Conservation (phyloP, 371 early-diverging fungal species). For the Mucor saturninus region DNA sequence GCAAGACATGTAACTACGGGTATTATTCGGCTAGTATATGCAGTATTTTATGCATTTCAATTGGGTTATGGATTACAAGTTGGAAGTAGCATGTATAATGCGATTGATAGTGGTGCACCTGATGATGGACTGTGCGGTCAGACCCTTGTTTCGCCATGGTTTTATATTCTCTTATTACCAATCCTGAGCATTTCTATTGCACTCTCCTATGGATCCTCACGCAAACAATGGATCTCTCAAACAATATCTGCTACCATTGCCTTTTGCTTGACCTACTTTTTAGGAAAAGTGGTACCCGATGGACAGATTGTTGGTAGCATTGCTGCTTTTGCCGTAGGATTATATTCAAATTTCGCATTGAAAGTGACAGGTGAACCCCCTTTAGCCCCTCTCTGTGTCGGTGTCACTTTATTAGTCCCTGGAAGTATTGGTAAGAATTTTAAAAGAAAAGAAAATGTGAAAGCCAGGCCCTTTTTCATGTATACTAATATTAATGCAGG, state of each 20-base stretch:
- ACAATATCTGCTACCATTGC: slow-evolving; percentile 33
- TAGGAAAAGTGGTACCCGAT: slow-evolving; percentile 41
- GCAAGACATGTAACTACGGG: slow-evolving; percentile 84
- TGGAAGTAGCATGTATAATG: slow-evolving; percentile 55
- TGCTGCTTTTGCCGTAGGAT: slow-evolving; percentile 46
- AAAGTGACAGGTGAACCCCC: slow-evolving; percentile 46
- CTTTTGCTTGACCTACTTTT: slow-evolving; percentile 42
- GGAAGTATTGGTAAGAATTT: slow-evolving; percentile 47
- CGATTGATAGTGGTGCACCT: slow-evolving; percentile 32
- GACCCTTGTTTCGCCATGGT: slow-evolving; percentile 39
- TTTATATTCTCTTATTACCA: slow-evolving; percentile 42
- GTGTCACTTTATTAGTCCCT: slow-evolving; percentile 49
- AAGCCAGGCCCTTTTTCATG: not conserved
- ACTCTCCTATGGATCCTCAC: slow-evolving; percentile 49
- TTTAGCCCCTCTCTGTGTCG: slow-evolving; percentile 43
- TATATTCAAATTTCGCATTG: slow-evolving; percentile 47
- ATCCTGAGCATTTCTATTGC: slow-evolving; percentile 39
- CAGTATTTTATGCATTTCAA: slow-evolving; percentile 76
- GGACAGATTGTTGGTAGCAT: slow-evolving; percentile 41
- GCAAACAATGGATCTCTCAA: slow-evolving; percentile 43
- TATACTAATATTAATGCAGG: slow-evolving; percentile 25
- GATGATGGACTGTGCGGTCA: slow-evolving; percentile 34
- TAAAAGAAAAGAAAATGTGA: not conserved
- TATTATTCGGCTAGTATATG: slow-evolving; percentile 78
- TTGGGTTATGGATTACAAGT: slow-evolving; percentile 80